These are phyloP conservation scores for Penicillium sp. DNA, from an alignment of 2,329 filamentous ascomycete species.

Conservation along the genomic window DNA sequence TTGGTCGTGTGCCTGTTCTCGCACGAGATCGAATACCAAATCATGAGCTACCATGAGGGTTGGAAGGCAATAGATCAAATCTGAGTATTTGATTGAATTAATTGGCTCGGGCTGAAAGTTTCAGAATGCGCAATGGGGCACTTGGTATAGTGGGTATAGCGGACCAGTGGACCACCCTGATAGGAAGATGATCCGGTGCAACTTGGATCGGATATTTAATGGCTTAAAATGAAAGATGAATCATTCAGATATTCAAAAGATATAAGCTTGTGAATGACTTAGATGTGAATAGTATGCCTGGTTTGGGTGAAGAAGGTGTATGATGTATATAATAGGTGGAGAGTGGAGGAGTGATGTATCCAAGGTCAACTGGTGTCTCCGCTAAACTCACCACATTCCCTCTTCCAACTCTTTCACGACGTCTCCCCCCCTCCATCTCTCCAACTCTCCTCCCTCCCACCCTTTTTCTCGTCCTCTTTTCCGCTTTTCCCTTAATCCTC, in stretches of 20 bases:
- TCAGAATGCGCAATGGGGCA: no score
- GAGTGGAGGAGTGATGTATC: neutral
- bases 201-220: no score
- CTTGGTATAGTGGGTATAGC: no score
- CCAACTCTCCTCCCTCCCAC: slow-evolving; percentile 11
- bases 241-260: no score
- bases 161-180: no score
- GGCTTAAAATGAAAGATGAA: no score
- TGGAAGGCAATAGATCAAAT: no score
- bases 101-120: no score
- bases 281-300: no score
- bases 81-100: no score
- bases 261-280: no score
- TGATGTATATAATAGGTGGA: neutral
- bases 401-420: slow-evolving; percentile 20
- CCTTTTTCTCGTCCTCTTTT: slow-evolving; percentile 18
- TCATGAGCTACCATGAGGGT: neutral
- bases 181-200: no score
- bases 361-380: slow-evolving; percentile 11
- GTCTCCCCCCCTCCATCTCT: slow-evolving; percentile 5
- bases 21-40: neutral
- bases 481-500: slow-evolving; percentile 16
- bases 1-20: neutral
- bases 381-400: slow-evolving; percentile 22
- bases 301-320: neutral